Evolutionary conservation across 148 eudicot genomes (phyloP), one percentile per base, ranked within the genome.

Genomic region (Salicornia ramosissima): DNA sequence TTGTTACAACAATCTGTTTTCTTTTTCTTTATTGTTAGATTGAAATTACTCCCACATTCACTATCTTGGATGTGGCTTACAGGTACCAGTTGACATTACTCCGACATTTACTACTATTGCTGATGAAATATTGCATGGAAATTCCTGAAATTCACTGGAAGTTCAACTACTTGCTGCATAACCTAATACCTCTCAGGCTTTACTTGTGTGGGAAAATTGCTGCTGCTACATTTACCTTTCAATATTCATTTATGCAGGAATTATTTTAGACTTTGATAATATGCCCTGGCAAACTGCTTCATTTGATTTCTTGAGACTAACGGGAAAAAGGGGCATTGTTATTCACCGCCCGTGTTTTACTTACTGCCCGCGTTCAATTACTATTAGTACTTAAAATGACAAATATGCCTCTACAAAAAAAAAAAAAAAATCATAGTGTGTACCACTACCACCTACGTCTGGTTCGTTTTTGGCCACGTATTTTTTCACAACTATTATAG

Each of bases 31-130:
- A 30, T 19, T 52, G 51, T 13, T 13, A 25, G 22, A 29, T 71
- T 10, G 16, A 47, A n/a, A 28, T 12, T 22, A 26, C 25, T 39
- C n/a, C 8, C 53, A n/a, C 31, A 16, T 33, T 28, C n/a, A 22
- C n/a, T 63, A 42, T 24, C 53, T 55, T 62, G 55, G 13, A 53
- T 33, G n/a, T n/a, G 61, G 36, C 39, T 73, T 82, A 25, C 86
- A 94, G 98, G 98, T 94, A 64, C 98, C 98, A 0, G 92, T 94
- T 71, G 97, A 94, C 73, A 88, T 94, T 67, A 71, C 80, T 75
- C 97, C 96, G 0, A 68, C 75, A 62, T 90, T 94, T 74, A 82
- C 92, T 74, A 82, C 92, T 18, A 67, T 82, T 26, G 98, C 86
- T 33, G 86, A 87, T 31, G 42, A 86, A 62, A 68, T 90, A 75